A percentile compares a stretch with the other conserved stretches of the same genome.
These are phyloP conservation scores for Aspergillus ostianus DNA, from an alignment of 495 filamentous ascomycete genomes.

Conservation along the genomic window DNA sequence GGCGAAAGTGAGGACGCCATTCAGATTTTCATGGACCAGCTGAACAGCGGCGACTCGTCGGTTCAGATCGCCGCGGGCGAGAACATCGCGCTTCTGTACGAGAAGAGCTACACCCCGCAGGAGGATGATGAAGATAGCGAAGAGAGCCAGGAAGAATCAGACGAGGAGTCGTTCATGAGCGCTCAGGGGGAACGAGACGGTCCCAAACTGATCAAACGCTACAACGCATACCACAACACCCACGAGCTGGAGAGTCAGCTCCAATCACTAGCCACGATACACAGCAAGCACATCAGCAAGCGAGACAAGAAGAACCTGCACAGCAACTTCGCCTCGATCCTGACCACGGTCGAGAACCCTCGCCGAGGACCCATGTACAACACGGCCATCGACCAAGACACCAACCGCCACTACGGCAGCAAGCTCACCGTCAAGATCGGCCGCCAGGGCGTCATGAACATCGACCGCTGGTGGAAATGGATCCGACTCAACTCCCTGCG, in stretches of 20 bases:
- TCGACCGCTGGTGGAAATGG: conserved; percentile 91
- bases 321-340: conserved; percentile 75
- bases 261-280: conserved; percentile 54
- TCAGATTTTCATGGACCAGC: conserved; percentile 86
- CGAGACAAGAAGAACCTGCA: conserved; percentile 76
- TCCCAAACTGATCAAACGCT: conserved; percentile 62
- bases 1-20: conserved; percentile 70
- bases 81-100: conserved; percentile 86
- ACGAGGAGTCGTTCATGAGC: conserved; percentile 42
- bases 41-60: conserved; percentile 68
- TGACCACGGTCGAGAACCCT: conserved; percentile 79
- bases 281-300: conserved; percentile 71
- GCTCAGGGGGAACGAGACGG: conserved; percentile 31
- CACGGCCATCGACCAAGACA: conserved; percentile 70
- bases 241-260: conserved; percentile 53
- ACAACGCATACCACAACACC: conserved; percentile 56
- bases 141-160: conserved; percentile 41
- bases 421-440: conserved; percentile 75
- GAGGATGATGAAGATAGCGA: conserved; percentile 64
- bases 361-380: conserved; percentile 68
- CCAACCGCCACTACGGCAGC: conserved; percentile 71
- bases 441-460: conserved; percentile 66
- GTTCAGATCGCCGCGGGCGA: conserved; percentile 88
- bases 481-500: conserved; percentile 72
- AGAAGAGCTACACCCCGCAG: conserved; percentile 68